phyloP scores from a whole-genome alignment of 352 stramenopile genomes.

The Globisporangium cylindrosporum region DNA sequence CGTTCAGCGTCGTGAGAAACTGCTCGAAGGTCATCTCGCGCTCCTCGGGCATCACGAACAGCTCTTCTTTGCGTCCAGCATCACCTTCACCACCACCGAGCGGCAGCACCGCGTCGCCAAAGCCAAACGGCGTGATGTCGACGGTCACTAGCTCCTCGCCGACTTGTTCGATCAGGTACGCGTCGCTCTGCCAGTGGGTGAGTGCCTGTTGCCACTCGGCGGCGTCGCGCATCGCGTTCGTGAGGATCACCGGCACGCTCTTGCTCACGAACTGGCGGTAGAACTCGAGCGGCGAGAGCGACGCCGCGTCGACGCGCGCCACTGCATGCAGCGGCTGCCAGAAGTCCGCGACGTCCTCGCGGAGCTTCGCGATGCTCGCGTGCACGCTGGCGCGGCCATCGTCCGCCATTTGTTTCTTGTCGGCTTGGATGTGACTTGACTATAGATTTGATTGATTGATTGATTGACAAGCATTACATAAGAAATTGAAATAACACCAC shows the following conservation, averaged over 20 bases:
- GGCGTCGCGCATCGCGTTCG: slow-evolving; percentile 50
- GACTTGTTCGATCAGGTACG: slow-evolving; percentile 48
- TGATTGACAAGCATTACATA: too few relatives aligned
- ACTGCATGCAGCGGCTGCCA: slow-evolving; percentile 63
- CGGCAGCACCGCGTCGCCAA: slow-evolving; percentile 64
- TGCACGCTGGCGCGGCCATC: neutral
- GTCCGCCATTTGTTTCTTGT: neutral
- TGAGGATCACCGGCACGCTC: slow-evolving; percentile 73
- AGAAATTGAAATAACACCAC: too few relatives aligned
- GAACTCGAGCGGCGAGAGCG: slow-evolving; percentile 53
- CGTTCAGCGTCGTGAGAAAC: slow-evolving; percentile 48
- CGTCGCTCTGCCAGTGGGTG: slow-evolving; percentile 47
- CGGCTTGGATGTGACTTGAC: too few relatives aligned
- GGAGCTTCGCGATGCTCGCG: slow-evolving; percentile 33
- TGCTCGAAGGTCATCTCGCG: slow-evolving; percentile 60
- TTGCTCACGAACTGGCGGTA: slow-evolving; percentile 74
- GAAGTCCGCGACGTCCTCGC: slow-evolving; percentile 68
- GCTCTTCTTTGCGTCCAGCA: slow-evolving; percentile 6
- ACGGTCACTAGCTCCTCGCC: slow-evolving; percentile 55
- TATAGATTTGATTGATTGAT: too few relatives aligned
- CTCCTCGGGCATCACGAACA: slow-evolving; percentile 85
- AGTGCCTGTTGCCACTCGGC: slow-evolving; percentile 51
- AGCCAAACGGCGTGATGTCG: slow-evolving; percentile 75
- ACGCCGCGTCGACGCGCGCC: slow-evolving; percentile 41
- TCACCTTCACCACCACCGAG: slow-evolving; percentile 13